Evolutionary conservation across 106 monocot genomes (phyloP).

Genomic region (Apostasia shenzhenica): DNA sequence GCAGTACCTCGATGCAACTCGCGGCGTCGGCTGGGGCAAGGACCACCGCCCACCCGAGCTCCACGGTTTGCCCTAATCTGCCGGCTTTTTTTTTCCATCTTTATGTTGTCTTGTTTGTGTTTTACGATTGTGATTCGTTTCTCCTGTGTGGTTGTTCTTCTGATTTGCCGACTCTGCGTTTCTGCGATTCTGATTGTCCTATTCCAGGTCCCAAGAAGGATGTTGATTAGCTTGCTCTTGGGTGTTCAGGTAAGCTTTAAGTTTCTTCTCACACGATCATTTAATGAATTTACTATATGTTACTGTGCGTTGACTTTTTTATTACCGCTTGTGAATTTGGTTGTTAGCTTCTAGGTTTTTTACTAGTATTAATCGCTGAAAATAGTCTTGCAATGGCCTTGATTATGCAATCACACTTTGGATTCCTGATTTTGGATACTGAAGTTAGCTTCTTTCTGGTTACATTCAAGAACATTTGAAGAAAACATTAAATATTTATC

Average conservation of each 20-base stretch:
- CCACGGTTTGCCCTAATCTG: slow-evolving; percentile 37
- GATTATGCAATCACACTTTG: neutral
- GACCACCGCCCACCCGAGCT: slow-evolving; percentile 66
- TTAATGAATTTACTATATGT: neutral
- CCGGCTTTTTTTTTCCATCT: neutral
- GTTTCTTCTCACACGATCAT: neutral
- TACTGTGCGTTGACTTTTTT: neutral
- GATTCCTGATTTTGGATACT: neutral
- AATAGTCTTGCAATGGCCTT: neutral
- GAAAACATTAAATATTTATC: too few relatives aligned
- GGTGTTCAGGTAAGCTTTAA: neutral
- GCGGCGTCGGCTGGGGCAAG: slow-evolving; percentile 92
- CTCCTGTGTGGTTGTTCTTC: neutral
- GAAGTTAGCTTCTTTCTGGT: too few relatives aligned
- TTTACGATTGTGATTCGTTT: neutral
- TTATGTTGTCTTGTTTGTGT: neutral
- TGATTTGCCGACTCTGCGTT: neutral
- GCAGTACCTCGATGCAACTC: slow-evolving; percentile 87
- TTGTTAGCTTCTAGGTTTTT: neutral
- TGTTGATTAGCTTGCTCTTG: neutral
- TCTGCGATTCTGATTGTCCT: neutral
- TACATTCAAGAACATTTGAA: too few relatives aligned
- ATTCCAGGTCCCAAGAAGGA: slow-evolving; percentile 5
- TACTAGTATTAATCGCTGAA: too few relatives aligned
- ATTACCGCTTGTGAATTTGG: neutral